These are phyloP conservation scores for Claviceps sp. DNA, from an alignment of 2,329 filamentous ascomycete genomes.

Conservation along the genomic window DNA sequence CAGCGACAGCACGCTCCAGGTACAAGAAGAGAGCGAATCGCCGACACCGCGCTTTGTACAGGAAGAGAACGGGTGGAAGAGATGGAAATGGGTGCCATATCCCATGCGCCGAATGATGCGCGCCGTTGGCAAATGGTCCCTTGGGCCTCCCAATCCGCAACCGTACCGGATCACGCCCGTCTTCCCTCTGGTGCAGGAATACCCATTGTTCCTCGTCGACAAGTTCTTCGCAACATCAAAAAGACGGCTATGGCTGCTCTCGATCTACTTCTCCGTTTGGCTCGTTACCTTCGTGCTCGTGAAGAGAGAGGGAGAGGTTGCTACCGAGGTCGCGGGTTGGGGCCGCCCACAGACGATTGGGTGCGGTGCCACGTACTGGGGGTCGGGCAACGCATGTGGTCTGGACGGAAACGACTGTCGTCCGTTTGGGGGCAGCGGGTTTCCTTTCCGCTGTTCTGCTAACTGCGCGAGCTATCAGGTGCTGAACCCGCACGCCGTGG, in stretches of 20 bases:
- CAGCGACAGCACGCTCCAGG: slow-evolving; percentile 24
- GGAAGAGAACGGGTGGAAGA: slow-evolving; percentile 33
- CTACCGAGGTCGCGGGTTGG: slow-evolving; percentile 52
- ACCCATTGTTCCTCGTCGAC: slow-evolving; percentile 51
- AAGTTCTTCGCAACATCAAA: slow-evolving; percentile 44
- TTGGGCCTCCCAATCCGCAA: slow-evolving; percentile 41
- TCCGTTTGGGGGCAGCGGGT: slow-evolving; percentile 56
- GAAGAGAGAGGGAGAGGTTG: slow-evolving; percentile 45
- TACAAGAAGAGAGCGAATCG: slow-evolving; percentile 27
- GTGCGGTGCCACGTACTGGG: slow-evolving; percentile 60
- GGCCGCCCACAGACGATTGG: slow-evolving; percentile 51
- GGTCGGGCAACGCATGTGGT: slow-evolving; percentile 56
- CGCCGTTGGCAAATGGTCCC: slow-evolving; percentile 34
- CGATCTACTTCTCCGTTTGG: slow-evolving; percentile 53
- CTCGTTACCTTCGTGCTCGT: slow-evolving; percentile 55
- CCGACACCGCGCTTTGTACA: slow-evolving; percentile 49
- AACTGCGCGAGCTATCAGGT: slow-evolving; percentile 53
- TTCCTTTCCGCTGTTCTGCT: slow-evolving; percentile 63
- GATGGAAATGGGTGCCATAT: slow-evolving; percentile 46
- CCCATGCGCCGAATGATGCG: slow-evolving; percentile 33
- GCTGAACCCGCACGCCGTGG: slow-evolving; percentile 62
- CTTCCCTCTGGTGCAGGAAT: slow-evolving; percentile 53
- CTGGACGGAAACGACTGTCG: slow-evolving; percentile 62
- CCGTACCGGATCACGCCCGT: slow-evolving; percentile 39
- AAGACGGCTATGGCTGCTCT: slow-evolving; percentile 45